phyloP scores from a whole-genome alignment of 2,329 filamentous ascomycete species.

The Escovopsis sp. region DNA sequence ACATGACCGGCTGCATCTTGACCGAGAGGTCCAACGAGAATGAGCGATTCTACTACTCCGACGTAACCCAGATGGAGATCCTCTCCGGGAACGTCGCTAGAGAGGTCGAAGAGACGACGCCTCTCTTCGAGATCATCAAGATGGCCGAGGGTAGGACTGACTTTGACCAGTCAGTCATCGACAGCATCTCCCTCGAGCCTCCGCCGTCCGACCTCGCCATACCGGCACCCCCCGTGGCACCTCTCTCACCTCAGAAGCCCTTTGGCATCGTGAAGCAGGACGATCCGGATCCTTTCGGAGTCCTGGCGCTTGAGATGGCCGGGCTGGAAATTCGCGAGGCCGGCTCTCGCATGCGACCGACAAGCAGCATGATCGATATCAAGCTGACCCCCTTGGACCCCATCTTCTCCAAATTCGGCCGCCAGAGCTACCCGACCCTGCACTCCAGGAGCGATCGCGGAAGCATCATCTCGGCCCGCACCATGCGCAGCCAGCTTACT shows the following conservation, averaged over 20 bases:
- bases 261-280: slow-evolving; percentile 69
- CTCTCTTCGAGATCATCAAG: slow-evolving; percentile 70
- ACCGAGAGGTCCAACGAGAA: slow-evolving; percentile 44
- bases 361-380: slow-evolving; percentile 71
- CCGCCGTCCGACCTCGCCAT: slow-evolving; percentile 60
- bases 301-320: slow-evolving; percentile 78
- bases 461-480: slow-evolving; percentile 60
- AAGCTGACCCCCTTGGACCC: slow-evolving; percentile 64
- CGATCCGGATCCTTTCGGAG: slow-evolving; percentile 85
- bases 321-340: slow-evolving; percentile 83
- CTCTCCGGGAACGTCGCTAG: slow-evolving; percentile 40
- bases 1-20: slow-evolving; percentile 40
- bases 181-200: slow-evolving; percentile 45
- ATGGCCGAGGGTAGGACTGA: slow-evolving; percentile 72
- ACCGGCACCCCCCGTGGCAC: slow-evolving; percentile 26
- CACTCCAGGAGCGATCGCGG: slow-evolving; percentile 46
- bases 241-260: slow-evolving; percentile 25
- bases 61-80: slow-evolving; percentile 38
- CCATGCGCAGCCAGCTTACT: slow-evolving; percentile 55
- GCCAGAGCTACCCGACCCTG: slow-evolving; percentile 55
- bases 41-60: slow-evolving; percentile 38
- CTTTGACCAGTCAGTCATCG: slow-evolving; percentile 53
- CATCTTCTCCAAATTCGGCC: slow-evolving; percentile 33
- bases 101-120: slow-evolving; percentile 36
- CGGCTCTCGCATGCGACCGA: slow-evolving; percentile 52